Percentiles rank a stretch among this genome's conserved stretches.
These are phyloP conservation scores for Setaria italica DNA, from an alignment of 202 grass and related monocot species.

Conservation along the genomic window DNA sequence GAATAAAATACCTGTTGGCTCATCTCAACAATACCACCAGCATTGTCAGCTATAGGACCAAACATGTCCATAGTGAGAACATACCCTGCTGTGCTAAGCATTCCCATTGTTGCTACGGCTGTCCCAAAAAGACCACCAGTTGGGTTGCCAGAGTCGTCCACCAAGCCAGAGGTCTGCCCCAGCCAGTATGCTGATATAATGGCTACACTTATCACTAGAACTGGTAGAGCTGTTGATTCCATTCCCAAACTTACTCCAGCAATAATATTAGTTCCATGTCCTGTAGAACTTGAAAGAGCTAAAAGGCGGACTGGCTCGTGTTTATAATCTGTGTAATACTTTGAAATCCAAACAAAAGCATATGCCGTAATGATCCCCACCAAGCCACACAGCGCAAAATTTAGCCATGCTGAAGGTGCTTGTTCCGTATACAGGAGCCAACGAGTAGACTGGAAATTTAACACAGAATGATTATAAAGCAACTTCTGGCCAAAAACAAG, in stretches of 20 bases:
- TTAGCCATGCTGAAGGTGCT: constrained; percentile 96
- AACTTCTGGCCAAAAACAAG: not conserved
- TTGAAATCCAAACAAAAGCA: constrained; percentile 94
- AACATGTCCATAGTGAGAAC: constrained; percentile 99
- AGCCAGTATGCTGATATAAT: constrained; percentile 92
- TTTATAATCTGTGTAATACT: constrained; percentile 99
- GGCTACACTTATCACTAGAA: constrained; percentile 91
- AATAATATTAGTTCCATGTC: constrained; percentile 99
- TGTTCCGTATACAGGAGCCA: constrained; percentile 99
- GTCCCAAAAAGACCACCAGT: constrained; percentile 98
- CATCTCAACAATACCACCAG: constrained; percentile 99
- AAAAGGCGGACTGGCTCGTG: constrained; percentile 82
- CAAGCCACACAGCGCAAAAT: constrained; percentile 93
- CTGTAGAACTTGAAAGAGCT: constrained; percentile 91
- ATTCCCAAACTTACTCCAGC: constrained; percentile 92
- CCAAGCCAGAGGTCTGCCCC: constrained; percentile 87
- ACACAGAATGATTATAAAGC: constrained; percentile 30
- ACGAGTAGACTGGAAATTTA: constrained; percentile 79
- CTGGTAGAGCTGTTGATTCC: constrained; percentile 92
- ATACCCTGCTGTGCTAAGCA: constrained; percentile 99
- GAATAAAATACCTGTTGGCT: constrained; percentile 78
- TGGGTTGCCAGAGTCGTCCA: constrained; percentile 80
- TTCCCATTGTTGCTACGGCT: constrained; percentile 98
- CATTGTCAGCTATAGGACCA: constrained; percentile 98
- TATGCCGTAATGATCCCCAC: constrained; percentile 97